Evolutionary conservation across 1,139 yeast species (phyloP).

Genomic region (Debaryomycetaceae sp.): DNA sequence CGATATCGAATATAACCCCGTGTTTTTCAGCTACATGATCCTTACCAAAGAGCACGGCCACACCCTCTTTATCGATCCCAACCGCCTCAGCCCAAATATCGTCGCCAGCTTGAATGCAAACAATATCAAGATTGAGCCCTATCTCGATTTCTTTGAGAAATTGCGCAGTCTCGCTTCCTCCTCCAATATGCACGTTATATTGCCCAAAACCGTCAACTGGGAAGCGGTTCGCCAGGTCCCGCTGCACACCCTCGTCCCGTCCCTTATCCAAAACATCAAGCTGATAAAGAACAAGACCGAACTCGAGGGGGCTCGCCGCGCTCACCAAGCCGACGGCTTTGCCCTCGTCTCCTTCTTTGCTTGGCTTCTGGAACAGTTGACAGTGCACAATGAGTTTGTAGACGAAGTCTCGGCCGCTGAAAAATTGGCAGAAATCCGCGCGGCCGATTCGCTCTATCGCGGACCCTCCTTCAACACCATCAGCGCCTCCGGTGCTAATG

Average conservation of each 20-base stretch:
- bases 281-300: conserved; percentile 69
- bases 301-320: conserved; percentile 59
- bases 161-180: conserved; percentile 34
- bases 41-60: conserved; percentile 39
- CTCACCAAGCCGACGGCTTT: conserved; percentile 82
- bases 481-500: conserved; percentile 86
- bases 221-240: conserved; percentile 44
- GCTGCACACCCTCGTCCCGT: conserved; percentile 30
- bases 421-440: conserved; percentile 55
- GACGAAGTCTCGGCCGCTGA: conserved; percentile 77
- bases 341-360: conserved; percentile 72
- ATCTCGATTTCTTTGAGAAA: conserved; percentile 45
- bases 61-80: conserved; percentile 47
- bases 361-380: conserved; percentile 70
- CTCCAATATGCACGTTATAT: conserved; percentile 36
- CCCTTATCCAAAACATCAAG: conserved; percentile 66
- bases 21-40: conserved; percentile 72
- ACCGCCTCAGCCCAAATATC: conserved; percentile 7
- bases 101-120: conserved; percentile 18
- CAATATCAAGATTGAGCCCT: conserved; percentile 39
- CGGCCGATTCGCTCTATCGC: conserved; percentile 48
- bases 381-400: conserved; percentile 42
- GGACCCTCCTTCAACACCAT: conserved; percentile 91
- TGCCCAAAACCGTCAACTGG: conserved; percentile 73
- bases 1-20: conserved; percentile 84